Percentiles rank a stretch among this genome's conserved stretches.
Evolutionary conservation across 352 stramenopile species (phyloP).

Genomic region (Phytophthora megakarya): DNA sequence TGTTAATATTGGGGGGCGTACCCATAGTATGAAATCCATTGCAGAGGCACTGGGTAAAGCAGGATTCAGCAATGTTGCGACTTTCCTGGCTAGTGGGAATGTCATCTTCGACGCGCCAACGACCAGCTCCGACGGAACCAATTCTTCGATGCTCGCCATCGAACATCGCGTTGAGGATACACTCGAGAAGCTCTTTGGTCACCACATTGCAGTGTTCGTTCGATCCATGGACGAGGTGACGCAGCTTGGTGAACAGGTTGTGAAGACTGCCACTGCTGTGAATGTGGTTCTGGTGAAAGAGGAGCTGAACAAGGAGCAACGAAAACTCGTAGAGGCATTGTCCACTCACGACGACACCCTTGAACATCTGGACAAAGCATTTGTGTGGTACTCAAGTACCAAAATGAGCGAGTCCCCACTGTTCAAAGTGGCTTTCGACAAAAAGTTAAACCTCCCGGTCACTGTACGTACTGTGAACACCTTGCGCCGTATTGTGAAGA

Average conservation of each 20-base stretch:
- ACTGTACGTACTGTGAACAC: conserved; percentile 41
- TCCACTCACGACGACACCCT: conserved; percentile 30
- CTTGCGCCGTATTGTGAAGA: conserved; percentile 35
- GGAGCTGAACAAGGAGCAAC: conserved; percentile 24
- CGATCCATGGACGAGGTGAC: conserved; percentile 28
- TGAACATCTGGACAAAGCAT: conserved; percentile 30
- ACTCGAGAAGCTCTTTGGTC: conserved; percentile 33
- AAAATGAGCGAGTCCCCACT: conserved; percentile 44
- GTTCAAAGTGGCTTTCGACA: conserved; percentile 45
- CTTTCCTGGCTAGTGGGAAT: conserved; percentile 44
- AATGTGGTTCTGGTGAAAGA: conserved; percentile 40
- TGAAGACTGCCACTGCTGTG: conserved; percentile 26
- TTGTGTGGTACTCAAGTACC: conserved; percentile 40
- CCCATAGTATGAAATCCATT: conserved; percentile 43
- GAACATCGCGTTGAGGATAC: conserved; percentile 32
- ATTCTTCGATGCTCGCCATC: conserved; percentile 1
- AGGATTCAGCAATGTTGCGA: conserved; percentile 29
- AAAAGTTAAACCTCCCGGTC: conserved; percentile 32
- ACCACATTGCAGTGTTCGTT: conserved; percentile 29
- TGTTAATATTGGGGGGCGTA: conserved; percentile 36
- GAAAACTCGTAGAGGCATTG: conserved; percentile 19
- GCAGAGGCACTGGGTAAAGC: conserved; percentile 16
- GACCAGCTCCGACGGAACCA: not conserved
- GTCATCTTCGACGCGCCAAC: conserved; percentile 23
- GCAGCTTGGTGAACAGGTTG: not conserved